Evolutionary conservation across 768 basidiomycete genomes (phyloP).

Genomic region (Auricularia auricula-judae): DNA sequence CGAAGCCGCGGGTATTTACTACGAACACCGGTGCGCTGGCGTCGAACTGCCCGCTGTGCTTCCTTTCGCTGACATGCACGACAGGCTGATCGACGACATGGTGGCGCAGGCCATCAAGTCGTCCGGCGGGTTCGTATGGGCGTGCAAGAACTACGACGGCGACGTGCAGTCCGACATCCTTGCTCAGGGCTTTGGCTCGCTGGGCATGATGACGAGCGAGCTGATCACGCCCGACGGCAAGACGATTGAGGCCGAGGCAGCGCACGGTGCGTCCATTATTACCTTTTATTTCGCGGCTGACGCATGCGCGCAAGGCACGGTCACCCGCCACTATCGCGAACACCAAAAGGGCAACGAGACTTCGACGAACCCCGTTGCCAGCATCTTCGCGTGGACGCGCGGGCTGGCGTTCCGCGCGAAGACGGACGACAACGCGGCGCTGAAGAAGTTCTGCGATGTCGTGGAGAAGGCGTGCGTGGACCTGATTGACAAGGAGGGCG

Average conservation of each 20-base stretch:
- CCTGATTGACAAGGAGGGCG: constrained; percentile 76
- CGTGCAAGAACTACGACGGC: constrained; percentile 59
- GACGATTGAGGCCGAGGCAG: constrained; percentile 90
- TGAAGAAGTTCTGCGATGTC: constrained; percentile 62
- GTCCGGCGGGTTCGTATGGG: constrained; percentile 79
- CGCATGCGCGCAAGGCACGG: constrained; percentile 40
- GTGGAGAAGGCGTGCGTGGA: constrained; percentile 86
- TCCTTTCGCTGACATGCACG: not conserved
- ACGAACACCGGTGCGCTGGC: constrained; percentile 63
- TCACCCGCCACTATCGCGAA: constrained; percentile 95
- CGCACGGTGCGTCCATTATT: constrained; percentile 51
- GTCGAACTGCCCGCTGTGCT: constrained; percentile 1
- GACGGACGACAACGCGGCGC: constrained; percentile 70
- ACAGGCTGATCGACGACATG: constrained; percentile 83
- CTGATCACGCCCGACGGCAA: constrained; percentile 90
- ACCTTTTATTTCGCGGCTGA: constrained; percentile 1
- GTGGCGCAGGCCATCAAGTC: constrained; percentile 97
- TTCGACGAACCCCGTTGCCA: constrained; percentile 96
- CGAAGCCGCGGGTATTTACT: constrained; percentile 65
- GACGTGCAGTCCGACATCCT: constrained; percentile 89
- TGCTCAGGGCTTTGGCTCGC: constrained; percentile 90
- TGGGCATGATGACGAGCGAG: constrained; percentile 98
- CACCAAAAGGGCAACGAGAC: constrained; percentile 96
- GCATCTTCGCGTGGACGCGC: constrained; percentile 98
- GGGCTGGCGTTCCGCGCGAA: constrained; percentile 89